Conservation (phyloP, 805 yeast species). For the Starmerella geochares region DNA sequence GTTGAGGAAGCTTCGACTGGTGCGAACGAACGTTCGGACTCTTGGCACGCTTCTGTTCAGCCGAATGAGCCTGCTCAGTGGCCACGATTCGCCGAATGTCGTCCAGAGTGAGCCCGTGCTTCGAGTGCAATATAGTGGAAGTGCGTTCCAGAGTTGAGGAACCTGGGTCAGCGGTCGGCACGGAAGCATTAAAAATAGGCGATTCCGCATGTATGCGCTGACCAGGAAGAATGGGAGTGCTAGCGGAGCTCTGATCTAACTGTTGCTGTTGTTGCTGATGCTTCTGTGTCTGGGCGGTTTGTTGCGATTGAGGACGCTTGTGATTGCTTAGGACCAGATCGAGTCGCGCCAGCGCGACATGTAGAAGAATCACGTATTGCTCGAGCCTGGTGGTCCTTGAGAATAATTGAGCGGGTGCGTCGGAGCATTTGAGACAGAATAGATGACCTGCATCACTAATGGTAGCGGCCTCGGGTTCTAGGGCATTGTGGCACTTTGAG, state of each 20-base stretch:
- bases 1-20: neutral
- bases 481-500: constrained; percentile 26
- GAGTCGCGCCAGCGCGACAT: constrained; percentile 70
- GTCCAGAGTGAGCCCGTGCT: constrained; percentile 79
- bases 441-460: constrained; percentile 1
- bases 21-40: constrained; percentile 1
- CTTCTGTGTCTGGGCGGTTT: constrained; percentile 2
- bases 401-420: constrained; percentile 32
- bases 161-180: neutral
- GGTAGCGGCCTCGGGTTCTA: constrained; percentile 10
- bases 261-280: neutral
- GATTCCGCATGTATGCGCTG: neutral
- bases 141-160: constrained; percentile 44
- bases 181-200: neutral
- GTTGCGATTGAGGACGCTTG: constrained; percentile 15
- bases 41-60: constrained; percentile 7
- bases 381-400: constrained; percentile 55
- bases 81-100: constrained; percentile 96
- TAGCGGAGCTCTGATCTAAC: neutral
- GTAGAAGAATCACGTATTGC: constrained; percentile 66
- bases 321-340: constrained; percentile 35
- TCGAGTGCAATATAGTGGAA: constrained; percentile 61
- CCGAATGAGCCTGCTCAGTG: constrained; percentile 66
- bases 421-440: constrained; percentile 1
- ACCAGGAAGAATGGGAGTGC: constrained; percentile 4